Evolutionary conservation across 1,284 basidiomycete species (phyloP).

Genomic region (Lignosus rhinocerotis): DNA sequence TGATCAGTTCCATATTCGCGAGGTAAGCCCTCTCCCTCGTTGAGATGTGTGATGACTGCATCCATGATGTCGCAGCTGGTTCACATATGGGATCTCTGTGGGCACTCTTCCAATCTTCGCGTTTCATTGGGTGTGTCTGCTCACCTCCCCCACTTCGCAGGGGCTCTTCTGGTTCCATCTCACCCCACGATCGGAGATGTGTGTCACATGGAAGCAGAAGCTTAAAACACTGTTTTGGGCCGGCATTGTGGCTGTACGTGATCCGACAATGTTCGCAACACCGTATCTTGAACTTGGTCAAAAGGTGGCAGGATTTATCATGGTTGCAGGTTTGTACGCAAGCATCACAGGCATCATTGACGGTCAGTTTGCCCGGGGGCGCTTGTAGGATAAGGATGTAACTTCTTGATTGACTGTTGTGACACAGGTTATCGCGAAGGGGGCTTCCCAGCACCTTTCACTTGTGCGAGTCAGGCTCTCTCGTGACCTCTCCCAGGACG

Average conservation of each 20-base stretch:
- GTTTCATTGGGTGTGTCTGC: background rate
- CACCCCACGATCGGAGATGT: conserved; percentile 26
- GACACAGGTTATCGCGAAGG: conserved; percentile 24
- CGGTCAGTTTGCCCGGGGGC: conserved; percentile 18
- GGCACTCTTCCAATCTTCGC: background rate
- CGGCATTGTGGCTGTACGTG: conserved; percentile 28
- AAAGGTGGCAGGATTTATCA: conserved; percentile 35
- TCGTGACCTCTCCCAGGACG: background rate
- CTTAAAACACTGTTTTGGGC: conserved; percentile 30
- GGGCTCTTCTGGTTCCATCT: conserved; percentile 36
- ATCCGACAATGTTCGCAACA: background rate
- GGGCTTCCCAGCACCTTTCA: conserved; percentile 24
- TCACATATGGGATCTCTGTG: conserved; percentile 35
- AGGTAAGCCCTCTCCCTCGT: conserved; percentile 17
- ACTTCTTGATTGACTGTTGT: background rate
- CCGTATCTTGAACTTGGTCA: background rate
- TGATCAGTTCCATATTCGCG: conserved; percentile 34
- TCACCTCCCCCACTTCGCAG: background rate
- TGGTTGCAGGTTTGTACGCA: conserved; percentile 35
- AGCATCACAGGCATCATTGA: conserved; percentile 33
- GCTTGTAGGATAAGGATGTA: too few species aligned
- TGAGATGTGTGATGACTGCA: too few species aligned
- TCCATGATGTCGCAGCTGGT: conserved; percentile 26
- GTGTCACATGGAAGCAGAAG: conserved; percentile 29
- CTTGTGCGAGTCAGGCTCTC: conserved; percentile 15